A percentile compares a stretch with the other conserved stretches of the same genome.
These are phyloP conservation scores for Colletotrichum somersetense DNA, from an alignment of 2,329 filamentous ascomycete genomes.

Conservation along the genomic window DNA sequence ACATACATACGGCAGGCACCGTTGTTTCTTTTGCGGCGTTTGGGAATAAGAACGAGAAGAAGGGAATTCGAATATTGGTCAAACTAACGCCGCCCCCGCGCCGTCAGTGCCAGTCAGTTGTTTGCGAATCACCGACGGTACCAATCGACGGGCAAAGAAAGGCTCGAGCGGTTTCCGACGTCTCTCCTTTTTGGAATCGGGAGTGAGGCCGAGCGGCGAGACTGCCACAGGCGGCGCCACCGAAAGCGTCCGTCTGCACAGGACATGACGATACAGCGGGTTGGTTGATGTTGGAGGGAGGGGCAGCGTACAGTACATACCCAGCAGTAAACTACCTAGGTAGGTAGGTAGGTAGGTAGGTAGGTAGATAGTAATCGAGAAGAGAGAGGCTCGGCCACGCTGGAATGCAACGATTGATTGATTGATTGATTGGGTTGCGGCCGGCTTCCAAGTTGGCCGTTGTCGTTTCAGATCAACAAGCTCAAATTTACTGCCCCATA, in stretches of 20 bases:
- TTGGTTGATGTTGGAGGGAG: background rate
- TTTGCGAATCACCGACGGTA: background rate
- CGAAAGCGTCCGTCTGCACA: background rate
- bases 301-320: too few species aligned
- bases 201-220: background rate
- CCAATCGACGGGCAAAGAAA: conserved; percentile 7
- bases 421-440: background rate
- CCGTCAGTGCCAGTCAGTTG: background rate
- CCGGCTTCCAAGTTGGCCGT: background rate
- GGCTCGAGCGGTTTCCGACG: conserved; percentile 1
- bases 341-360: too few species aligned
- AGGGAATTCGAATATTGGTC: conserved; percentile 24
- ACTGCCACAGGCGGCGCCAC: background rate
- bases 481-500: background rate
- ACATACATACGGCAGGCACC: background rate
- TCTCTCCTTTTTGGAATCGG: background rate
- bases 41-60: background rate
- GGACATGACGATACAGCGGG: conserved; percentile 29
- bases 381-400: background rate
- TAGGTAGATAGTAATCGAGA: background rate
- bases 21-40: conserved; percentile 9
- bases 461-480: conserved; percentile 24
- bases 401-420: background rate
- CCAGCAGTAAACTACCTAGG: too few species aligned
- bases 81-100: background rate